phyloP scores from a whole-genome alignment of 805 yeast genomes.

The Pichia paraexigua region DNA sequence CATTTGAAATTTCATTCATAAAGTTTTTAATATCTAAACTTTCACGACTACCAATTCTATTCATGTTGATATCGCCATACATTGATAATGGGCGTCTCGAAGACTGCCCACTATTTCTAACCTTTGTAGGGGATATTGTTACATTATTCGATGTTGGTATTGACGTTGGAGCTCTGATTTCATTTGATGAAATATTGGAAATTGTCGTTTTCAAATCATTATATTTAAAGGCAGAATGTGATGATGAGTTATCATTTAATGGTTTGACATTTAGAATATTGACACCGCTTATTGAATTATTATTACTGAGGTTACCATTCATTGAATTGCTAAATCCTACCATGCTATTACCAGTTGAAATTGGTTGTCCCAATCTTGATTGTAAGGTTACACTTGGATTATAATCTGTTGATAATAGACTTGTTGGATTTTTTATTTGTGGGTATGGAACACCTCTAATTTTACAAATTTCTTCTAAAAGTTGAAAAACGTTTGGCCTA shows the following conservation, averaged over 20 bases:
- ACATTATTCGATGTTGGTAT: not conserved
- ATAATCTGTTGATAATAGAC: not conserved
- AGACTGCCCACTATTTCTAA: not conserved
- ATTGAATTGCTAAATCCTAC: not conserved
- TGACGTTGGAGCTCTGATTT: not conserved
- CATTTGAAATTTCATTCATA: conserved; percentile 18
- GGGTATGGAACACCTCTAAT: conserved; percentile 43
- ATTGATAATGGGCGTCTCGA: conserved; percentile 8
- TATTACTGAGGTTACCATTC: not conserved
- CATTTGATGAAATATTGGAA: not conserved
- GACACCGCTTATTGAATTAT: not conserved
- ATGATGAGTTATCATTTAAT: not conserved
- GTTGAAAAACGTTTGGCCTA: conserved; percentile 68
- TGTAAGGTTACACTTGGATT: not conserved
- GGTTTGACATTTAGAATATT: not conserved
- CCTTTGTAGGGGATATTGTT: not conserved
- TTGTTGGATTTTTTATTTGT: conserved; percentile 14
- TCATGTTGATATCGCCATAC: conserved; percentile 4
- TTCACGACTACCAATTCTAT: conserved; percentile 6
- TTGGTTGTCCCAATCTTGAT: not conserved
- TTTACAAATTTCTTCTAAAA: conserved; percentile 57
- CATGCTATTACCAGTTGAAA: not conserved
- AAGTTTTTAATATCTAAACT: conserved; percentile 9
- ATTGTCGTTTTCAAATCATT: conserved; percentile 2
- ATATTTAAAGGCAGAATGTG: not conserved